Percentiles rank a stretch among this genome's conserved stretches.
Evolutionary conservation across 352 stramenopile species (phyloP).

Genomic region (Phytopythium vexans): DNA sequence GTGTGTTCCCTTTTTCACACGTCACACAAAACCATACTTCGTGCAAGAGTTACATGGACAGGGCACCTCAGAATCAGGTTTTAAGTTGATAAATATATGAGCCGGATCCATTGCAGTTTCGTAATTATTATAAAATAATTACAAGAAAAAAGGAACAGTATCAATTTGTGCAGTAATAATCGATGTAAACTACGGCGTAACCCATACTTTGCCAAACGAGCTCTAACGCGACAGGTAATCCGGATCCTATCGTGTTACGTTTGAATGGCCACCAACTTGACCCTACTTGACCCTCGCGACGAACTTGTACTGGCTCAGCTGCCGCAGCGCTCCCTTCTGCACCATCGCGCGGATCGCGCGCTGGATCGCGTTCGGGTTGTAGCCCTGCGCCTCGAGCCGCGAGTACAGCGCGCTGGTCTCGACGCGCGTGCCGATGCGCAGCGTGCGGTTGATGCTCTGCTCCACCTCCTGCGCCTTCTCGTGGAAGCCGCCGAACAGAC

Average conservation of each 20-base stretch:
- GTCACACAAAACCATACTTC: too few species aligned
- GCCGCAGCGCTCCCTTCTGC: conserved; percentile 73
- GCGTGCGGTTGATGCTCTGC: conserved; percentile 78
- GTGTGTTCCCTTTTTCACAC: too few species aligned
- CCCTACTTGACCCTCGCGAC: conserved; percentile 70
- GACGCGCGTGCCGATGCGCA: conserved; percentile 76
- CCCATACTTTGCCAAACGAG: too few species aligned
- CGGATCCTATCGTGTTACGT: neutral
- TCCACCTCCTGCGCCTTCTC: conserved; percentile 84
- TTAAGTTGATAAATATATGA: too few species aligned
- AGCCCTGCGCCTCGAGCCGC: conserved; percentile 76
- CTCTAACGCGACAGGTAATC: neutral
- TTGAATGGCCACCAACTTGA: neutral
- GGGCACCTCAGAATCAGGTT: too few species aligned
- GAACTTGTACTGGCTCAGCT: conserved; percentile 88
- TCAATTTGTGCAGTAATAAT: too few species aligned
- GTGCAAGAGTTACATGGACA: too few species aligned
- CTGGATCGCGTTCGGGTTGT: conserved; percentile 85
- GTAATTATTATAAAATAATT: too few species aligned
- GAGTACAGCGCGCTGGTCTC: conserved; percentile 80
- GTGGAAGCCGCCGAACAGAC: conserved; percentile 72
- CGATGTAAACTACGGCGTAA: too few species aligned
- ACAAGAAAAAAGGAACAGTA: too few species aligned
- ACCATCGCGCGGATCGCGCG: conserved; percentile 84
- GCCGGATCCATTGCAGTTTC: too few species aligned